Evolutionary conservation across 2,329 filamentous ascomycete species (phyloP), one percentile per base, ranked within the genome.

Genomic region (Pseudomassariella vexata): DNA sequence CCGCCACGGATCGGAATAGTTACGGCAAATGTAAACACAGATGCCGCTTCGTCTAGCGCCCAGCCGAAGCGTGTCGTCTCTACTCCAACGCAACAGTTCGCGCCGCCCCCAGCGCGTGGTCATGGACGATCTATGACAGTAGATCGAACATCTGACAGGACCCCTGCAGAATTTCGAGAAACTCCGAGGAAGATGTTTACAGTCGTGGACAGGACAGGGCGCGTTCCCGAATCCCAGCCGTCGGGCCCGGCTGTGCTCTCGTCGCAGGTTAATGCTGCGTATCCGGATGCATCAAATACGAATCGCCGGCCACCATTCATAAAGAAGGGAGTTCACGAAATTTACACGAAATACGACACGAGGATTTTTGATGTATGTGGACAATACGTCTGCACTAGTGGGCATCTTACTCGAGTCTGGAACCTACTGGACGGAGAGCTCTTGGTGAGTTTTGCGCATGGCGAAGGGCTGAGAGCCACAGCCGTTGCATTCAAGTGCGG

Each of bases 321-420:
- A 45, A 82, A 79, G 46, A 71, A 79, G 24, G 82, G 84, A 1
- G 73, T 75, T n/a, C 72, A 71, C 31, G 84, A 90, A 41, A 89
- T 98, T 35, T 62, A 73, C 19, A 89, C 85, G 3, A 88, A 86
- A 47, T 92, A 94, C 45, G 92, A 96, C 41, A 85, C 86, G 5
- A 80, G 87, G 24, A 67, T 88, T 19, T 80, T 95, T 51, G 89
- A 92, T 40, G 79, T 94, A 3, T 95, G 86, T 52, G 92, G 92
- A 6, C 82, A 89, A 42, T 80, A 83, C 44, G 79, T 92, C 6
- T 95, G 87, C 53, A 90, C 89, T 1, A 86, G 84, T 11, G 92
- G 90, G 5, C 82, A 85, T 41, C 69, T 92, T 40, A 96, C 90
- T 2, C 76, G 86, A 39, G 85, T 89, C 0, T 98, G 92, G 89